phyloP scores from a whole-genome alignment of 257 asterid species.

The Anisodus acutangulus region DNA sequence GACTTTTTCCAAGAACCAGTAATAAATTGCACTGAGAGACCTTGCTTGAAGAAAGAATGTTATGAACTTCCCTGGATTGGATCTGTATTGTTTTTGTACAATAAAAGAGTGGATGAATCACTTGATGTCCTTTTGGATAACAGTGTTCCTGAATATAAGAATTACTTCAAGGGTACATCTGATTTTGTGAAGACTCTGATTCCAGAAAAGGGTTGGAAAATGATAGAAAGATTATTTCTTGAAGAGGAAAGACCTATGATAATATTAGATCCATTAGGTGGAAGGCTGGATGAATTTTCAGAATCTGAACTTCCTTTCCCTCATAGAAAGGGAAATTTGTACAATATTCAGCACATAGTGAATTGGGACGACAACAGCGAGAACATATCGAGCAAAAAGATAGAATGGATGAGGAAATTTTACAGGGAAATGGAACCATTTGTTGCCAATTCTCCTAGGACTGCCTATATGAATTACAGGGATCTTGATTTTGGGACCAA shows the following conservation, averaged over 20 bases:
- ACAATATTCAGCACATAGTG: constrained; percentile 23
- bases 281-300: constrained; percentile 38
- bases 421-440: constrained; percentile 37
- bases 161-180: too few relatives aligned
- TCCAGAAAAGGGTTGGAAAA: constrained; percentile 36
- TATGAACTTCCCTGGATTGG: too few relatives aligned
- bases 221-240: constrained; percentile 32
- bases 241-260: constrained; percentile 23
- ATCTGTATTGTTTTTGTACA: too few relatives aligned
- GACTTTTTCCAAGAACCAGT: too few relatives aligned
- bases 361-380: constrained; percentile 33
- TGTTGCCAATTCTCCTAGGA: constrained; percentile 29
- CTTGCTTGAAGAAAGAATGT: too few relatives aligned
- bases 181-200: background rate
- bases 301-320: constrained; percentile 41
- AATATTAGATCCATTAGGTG: constrained; percentile 42
- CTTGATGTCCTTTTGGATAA: too few relatives aligned
- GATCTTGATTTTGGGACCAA: too few relatives aligned
- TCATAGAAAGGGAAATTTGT: constrained; percentile 43
- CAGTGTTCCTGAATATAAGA: too few relatives aligned
- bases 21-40: too few relatives aligned
- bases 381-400: constrained; percentile 25
- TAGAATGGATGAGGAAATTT: constrained; percentile 39
- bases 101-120: too few relatives aligned
- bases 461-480: too few relatives aligned